Percentiles rank a stretch among this genome's conserved stretches.
phyloP scores from a whole-genome alignment of 306 rosid species.

The Senna tora region DNA sequence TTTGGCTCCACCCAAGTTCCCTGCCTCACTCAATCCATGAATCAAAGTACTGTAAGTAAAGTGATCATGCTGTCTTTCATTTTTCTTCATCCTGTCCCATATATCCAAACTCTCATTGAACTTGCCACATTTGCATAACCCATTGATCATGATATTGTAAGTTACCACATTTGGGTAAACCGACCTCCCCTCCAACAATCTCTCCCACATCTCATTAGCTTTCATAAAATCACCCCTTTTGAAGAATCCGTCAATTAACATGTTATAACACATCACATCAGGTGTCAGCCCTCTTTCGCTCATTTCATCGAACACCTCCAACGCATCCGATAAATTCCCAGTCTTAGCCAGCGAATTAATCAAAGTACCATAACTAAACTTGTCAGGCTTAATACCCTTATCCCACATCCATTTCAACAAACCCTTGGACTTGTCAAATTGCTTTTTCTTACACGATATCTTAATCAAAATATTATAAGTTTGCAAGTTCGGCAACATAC shows the following conservation, averaged over 20 bases:
- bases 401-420: slow-evolving; percentile 74
- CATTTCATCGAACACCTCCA: slow-evolving; percentile 91
- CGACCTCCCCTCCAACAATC: slow-evolving; percentile 53
- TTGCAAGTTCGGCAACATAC: slow-evolving; percentile 65
- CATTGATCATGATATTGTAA: slow-evolving; percentile 86
- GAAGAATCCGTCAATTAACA: slow-evolving; percentile 80
- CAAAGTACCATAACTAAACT: slow-evolving; percentile 68
- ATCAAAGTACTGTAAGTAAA: slow-evolving; percentile 76
- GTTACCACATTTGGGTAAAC: slow-evolving; percentile 72
- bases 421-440: slow-evolving; percentile 67
- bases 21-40: slow-evolving; percentile 70
- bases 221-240: slow-evolving; percentile 53
- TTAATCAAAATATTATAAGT: slow-evolving; percentile 74
- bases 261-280: slow-evolving; percentile 83
- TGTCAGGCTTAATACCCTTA: slow-evolving; percentile 62
- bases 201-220: slow-evolving; percentile 77
- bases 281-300: slow-evolving; percentile 63
- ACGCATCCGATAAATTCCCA: slow-evolving; percentile 57
- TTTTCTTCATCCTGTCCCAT: slow-evolving; percentile 86
- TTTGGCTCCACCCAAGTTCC: slow-evolving; percentile 66
- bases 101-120: slow-evolving; percentile 70
- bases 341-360: slow-evolving; percentile 54
- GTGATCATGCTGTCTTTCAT: slow-evolving; percentile 55
- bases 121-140: slow-evolving; percentile 78
- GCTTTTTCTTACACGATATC: slow-evolving; percentile 68